Percentiles rank a stretch among this genome's conserved stretches.
Conservation (phyloP, 2,329 filamentous ascomycete genomes). For the Myriosclerotinia curreyana region DNA sequence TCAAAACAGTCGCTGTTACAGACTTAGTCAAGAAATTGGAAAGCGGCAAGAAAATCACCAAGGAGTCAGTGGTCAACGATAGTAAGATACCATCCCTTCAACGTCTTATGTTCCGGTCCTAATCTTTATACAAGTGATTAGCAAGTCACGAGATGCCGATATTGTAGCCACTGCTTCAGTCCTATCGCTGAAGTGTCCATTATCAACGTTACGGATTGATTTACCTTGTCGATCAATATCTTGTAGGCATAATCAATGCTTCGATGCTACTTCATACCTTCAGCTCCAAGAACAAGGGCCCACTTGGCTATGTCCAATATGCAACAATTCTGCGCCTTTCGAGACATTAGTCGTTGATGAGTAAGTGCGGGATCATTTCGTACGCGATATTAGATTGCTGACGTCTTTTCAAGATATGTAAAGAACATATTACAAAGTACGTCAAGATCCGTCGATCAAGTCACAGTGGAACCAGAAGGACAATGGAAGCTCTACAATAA, state of each 20-base stretch:
- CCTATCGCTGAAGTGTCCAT: conserved; percentile 87
- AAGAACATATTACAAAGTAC: conserved; percentile 80
- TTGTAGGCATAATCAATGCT: conserved; percentile 91
- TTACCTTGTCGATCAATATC: conserved; percentile 74
- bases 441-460: conserved; percentile 68
- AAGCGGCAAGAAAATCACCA: conserved; percentile 68
- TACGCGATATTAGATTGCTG: conserved; percentile 23
- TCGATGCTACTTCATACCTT: conserved; percentile 88
- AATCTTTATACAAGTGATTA: conserved; percentile 59
- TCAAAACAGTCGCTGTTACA: conserved; percentile 67
- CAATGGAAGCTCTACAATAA: conserved; percentile 57
- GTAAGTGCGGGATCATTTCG: conserved; percentile 48
- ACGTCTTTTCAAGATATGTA: conserved; percentile 61
- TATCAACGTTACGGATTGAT: conserved; percentile 79
- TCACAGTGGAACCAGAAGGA: conserved; percentile 85
- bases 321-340: conserved; percentile 78
- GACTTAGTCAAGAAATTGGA: conserved; percentile 68
- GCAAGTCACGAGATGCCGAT: conserved; percentile 79
- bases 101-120: conserved; percentile 1
- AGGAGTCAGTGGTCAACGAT: conserved; percentile 77
- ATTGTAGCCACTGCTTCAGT: conserved; percentile 85
- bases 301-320: conserved; percentile 94
- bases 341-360: conserved; percentile 83
- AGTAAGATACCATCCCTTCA: conserved; percentile 52
- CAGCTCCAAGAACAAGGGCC: conserved; percentile 94